Evolutionary conservation across 140 eudicot genomes (phyloP).

Genomic region (Anethum foeniculum): DNA sequence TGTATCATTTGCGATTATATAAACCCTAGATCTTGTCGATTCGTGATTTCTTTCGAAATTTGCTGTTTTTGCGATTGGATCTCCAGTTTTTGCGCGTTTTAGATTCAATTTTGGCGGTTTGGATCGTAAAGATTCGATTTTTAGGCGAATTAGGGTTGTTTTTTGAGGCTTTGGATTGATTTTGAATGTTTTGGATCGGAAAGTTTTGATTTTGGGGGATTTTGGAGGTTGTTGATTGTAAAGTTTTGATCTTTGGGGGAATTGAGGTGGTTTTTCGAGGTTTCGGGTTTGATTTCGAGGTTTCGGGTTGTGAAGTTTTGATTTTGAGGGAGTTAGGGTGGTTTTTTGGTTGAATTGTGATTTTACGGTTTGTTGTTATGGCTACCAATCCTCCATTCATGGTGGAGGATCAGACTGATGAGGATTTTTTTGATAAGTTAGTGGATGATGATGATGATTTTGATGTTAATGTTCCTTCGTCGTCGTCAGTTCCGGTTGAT

Average conservation of each 20-base stretch:
- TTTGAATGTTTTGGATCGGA: not conserved
- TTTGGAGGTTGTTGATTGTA: not conserved
- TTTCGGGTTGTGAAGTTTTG: slow-evolving; percentile 9
- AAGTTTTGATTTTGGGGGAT: slow-evolving; percentile 19
- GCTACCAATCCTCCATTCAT: slow-evolving; percentile 72
- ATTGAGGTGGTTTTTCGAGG: not conserved
- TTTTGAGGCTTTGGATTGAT: not conserved
- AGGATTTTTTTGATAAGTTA: slow-evolving; percentile 85
- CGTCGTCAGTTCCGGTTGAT: slow-evolving; percentile 31
- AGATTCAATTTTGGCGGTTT: slow-evolving; percentile 18
- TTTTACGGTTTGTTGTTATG: slow-evolving; percentile 38
- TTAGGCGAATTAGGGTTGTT: slow-evolving; percentile 13
- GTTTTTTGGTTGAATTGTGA: not conserved
- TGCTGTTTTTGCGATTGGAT: slow-evolving; percentile 26
- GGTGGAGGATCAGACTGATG: slow-evolving; percentile 96
- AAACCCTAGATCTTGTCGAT: slow-evolving; percentile 46
- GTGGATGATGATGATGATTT: slow-evolving; percentile 72
- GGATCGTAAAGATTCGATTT: slow-evolving; percentile 15
- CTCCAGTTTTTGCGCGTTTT: slow-evolving; percentile 17
- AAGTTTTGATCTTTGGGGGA: slow-evolving; percentile 19
- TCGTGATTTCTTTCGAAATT: slow-evolving; percentile 14
- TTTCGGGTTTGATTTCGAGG: slow-evolving; percentile 10
- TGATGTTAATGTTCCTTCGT: slow-evolving; percentile 23
- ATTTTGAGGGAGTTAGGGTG: slow-evolving; percentile 4
- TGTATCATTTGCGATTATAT: slow-evolving; percentile 20